phyloP scores from a whole-genome alignment of 2,329 filamentous ascomycete genomes.

The Parascedosporium putredinis region DNA sequence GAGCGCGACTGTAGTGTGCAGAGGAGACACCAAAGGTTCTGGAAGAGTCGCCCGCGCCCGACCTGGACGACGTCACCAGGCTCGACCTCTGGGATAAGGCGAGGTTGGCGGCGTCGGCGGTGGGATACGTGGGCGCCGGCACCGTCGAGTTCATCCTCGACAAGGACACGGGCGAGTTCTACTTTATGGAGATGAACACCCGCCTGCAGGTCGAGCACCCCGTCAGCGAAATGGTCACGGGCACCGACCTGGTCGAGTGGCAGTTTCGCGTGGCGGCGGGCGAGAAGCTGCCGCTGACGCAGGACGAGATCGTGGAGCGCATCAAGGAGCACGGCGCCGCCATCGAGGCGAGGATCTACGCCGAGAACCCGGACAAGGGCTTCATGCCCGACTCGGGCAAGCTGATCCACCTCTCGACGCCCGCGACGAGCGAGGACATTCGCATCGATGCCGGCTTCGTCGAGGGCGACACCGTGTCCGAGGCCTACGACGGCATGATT shows the following conservation, averaged over 20 bases:
- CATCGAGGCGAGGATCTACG: constrained; percentile 93
- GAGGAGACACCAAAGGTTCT: constrained; percentile 78
- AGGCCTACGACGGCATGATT: constrained; percentile 98
- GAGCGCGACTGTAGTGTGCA: constrained; percentile 86
- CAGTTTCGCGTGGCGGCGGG: constrained; percentile 68
- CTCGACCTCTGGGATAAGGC: constrained; percentile 57
- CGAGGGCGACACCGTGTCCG: constrained; percentile 81
- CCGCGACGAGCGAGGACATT: constrained; percentile 58
- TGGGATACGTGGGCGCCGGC: constrained; percentile 80
- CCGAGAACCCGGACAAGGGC: constrained; percentile 82
- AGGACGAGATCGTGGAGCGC: constrained; percentile 56
- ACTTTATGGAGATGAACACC: constrained; percentile 76
- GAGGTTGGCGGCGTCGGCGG: constrained; percentile 56
- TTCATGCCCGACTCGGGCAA: constrained; percentile 92
- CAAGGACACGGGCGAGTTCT: constrained; percentile 70
- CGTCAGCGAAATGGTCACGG: constrained; percentile 65
- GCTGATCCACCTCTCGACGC: constrained; percentile 72
- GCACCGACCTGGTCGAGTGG: constrained; percentile 79
- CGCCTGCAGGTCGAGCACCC: constrained; percentile 94
- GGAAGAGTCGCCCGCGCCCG: constrained; percentile 76
- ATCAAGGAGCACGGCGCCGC: constrained; percentile 74
- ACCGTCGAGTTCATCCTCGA: constrained; percentile 90
- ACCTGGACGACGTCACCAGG: constrained; percentile 46
- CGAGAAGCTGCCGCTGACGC: constrained; percentile 45
- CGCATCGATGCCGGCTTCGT: constrained; percentile 91